A percentile compares a stretch with the other conserved stretches of the same genome.
Evolutionary conservation across 768 basidiomycete species (phyloP).

Genomic region (Gloeostereum incarnatum): DNA sequence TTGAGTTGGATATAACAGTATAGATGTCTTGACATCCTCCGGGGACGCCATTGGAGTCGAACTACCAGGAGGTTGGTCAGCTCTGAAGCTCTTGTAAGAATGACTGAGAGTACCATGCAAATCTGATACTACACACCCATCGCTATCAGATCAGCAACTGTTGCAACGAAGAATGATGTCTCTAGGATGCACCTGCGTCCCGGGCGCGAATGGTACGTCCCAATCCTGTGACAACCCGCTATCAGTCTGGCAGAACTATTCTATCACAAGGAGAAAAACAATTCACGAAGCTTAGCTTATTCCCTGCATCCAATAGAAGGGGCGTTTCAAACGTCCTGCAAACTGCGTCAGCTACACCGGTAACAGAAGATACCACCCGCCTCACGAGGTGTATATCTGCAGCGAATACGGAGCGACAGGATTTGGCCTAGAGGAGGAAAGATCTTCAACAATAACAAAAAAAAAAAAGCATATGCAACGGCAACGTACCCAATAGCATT

Average conservation of each 20-base stretch:
- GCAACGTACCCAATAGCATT: slow-evolving; percentile 18
- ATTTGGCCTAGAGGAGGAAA: slow-evolving; percentile 27
- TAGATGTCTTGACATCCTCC: slow-evolving; percentile 46
- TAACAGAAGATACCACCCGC: not conserved
- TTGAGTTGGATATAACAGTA: slow-evolving; percentile 34
- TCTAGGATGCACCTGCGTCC: slow-evolving; percentile 22
- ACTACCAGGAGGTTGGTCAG: slow-evolving; percentile 16
- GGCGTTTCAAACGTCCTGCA: slow-evolving; percentile 31
- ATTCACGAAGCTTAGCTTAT: slow-evolving; percentile 18
- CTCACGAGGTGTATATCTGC: slow-evolving; percentile 40
- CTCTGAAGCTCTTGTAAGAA: not conserved
- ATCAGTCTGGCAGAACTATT: not conserved
- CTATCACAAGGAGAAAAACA: not conserved
- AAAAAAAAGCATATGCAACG: not conserved
- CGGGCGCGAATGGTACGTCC: slow-evolving; percentile 39
- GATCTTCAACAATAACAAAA: not conserved
- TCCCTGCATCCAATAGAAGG: slow-evolving; percentile 30
- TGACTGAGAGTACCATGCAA: slow-evolving; percentile 34
- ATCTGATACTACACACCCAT: slow-evolving; percentile 33
- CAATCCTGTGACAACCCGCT: slow-evolving; percentile 24
- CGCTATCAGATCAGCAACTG: not conserved
- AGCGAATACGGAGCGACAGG: slow-evolving; percentile 40
- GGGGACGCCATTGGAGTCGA: slow-evolving; percentile 33
- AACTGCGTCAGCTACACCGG: not conserved
- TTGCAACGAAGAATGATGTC: not conserved